phyloP scores from a whole-genome alignment of 139 green algal species.

The Choricystis sp. region DNA sequence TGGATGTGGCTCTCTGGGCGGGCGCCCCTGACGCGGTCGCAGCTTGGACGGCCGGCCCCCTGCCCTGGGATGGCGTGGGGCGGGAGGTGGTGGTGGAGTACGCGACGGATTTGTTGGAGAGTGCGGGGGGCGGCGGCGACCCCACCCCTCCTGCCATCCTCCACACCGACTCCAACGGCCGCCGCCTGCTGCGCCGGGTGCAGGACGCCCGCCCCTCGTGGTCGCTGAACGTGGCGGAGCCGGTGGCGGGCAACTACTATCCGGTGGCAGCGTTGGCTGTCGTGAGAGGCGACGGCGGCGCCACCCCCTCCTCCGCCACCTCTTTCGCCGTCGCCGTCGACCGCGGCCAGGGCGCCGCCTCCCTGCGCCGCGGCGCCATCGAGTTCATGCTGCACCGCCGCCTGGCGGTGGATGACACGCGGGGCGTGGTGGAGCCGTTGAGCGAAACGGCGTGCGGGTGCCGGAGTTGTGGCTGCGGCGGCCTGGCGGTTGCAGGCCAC shows the following conservation, averaged over 20 bases:
- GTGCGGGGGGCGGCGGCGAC: not conserved
- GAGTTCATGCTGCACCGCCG: conserved; percentile 48
- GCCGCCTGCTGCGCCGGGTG: conserved; percentile 38
- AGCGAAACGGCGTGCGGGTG: conserved; percentile 58
- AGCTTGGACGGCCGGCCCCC: conserved; percentile 48
- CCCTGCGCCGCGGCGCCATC: conserved; percentile 24
- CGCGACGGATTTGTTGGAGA: conserved; percentile 6
- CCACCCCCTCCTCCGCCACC: too few species aligned
- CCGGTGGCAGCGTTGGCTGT: conserved; percentile 39
- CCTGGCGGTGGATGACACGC: conserved; percentile 29
- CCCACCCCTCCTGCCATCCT: conserved; percentile 16
- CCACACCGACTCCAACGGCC: conserved; percentile 57
- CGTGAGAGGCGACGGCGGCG: not conserved
- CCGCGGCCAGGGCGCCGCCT: conserved; percentile 34
- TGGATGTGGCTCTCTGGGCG: not conserved
- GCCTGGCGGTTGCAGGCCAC: conserved; percentile 10
- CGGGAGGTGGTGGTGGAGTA: conserved; percentile 32
- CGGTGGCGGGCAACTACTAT: conserved; percentile 56
- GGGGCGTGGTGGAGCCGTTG: conserved; percentile 52
- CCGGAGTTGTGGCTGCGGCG: conserved; percentile 25
- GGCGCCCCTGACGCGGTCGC: not conserved
- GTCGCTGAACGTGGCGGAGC: conserved; percentile 35
- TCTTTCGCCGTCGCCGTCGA: conserved; percentile 44
- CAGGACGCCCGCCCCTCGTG: conserved; percentile 35
- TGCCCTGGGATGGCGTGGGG: conserved; percentile 40